Conservation (phyloP, 805 yeast species). For the Jamesozyma hellenica region DNA sequence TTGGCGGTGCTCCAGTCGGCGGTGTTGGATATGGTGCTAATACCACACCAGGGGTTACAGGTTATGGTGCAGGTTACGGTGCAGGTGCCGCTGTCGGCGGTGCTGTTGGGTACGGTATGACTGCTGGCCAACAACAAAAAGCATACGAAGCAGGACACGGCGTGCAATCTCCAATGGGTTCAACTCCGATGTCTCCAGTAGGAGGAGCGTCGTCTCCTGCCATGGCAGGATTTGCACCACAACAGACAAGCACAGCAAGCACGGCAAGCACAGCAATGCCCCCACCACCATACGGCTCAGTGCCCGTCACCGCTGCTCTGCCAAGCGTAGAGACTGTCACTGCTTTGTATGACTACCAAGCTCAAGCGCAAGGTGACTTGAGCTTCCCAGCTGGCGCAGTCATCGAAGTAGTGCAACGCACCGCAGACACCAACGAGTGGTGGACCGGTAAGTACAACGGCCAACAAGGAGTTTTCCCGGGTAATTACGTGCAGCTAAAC, state of each 20-base stretch:
- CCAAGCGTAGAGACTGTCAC: constrained; percentile 57
- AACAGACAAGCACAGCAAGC: constrained; percentile 12
- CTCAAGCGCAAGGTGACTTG: constrained; percentile 90
- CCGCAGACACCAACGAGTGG: constrained; percentile 87
- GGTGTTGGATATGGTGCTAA: constrained; percentile 21
- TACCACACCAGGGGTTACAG: constrained; percentile 9
- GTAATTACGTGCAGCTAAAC: constrained; percentile 81
- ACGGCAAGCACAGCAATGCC: too few relatives aligned
- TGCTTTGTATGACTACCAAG: constrained; percentile 82
- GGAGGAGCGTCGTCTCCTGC: constrained; percentile 3
- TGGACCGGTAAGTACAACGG: constrained; percentile 92
- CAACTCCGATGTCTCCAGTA: constrained; percentile 10
- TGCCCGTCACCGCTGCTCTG: constrained; percentile 28
- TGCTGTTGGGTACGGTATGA: constrained; percentile 6
- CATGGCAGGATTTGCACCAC: constrained; percentile 3
- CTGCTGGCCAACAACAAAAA: not conserved
- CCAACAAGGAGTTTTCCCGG: constrained; percentile 87
- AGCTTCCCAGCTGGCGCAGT: constrained; percentile 79
- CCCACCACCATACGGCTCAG: constrained; percentile 27
- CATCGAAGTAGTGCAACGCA: constrained; percentile 73
- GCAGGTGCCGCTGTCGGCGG: constrained; percentile 16
- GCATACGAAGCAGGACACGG: constrained; percentile 10
- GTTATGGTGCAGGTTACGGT: constrained; percentile 7
- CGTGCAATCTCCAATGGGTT: constrained; percentile 5
- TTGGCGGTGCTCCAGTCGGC: constrained; percentile 12